phyloP scores from a whole-genome alignment of 768 basidiomycete genomes.

The Hygrocybe punicea region DNA sequence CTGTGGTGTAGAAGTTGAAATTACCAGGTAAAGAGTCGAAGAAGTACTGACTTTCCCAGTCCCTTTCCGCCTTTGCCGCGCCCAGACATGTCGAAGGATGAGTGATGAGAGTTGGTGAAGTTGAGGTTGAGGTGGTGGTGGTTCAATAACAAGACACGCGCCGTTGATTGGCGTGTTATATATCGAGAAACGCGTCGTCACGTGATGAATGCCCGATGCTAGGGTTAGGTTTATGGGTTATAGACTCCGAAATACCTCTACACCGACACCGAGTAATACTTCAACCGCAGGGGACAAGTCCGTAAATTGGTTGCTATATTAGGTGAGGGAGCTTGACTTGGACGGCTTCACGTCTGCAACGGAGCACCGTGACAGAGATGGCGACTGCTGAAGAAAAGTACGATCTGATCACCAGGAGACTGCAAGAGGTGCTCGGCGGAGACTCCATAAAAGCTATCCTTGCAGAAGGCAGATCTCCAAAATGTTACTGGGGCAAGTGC shows the following conservation, averaged over 20 bases:
- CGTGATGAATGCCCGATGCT: neutral
- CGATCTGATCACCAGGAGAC: slow-evolving; percentile 77
- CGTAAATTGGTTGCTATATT: too few relatives aligned
- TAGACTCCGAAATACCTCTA: too few relatives aligned
- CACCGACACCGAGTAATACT: too few relatives aligned
- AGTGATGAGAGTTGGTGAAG: slow-evolving; percentile 1
- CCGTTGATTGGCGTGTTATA: neutral
- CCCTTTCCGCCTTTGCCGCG: slow-evolving; percentile 74
- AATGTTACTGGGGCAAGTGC: slow-evolving; percentile 87
- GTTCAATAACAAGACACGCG: slow-evolving; percentile 12
- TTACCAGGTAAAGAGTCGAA: neutral
- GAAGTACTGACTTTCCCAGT: slow-evolving; percentile 44
- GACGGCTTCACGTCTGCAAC: neutral
- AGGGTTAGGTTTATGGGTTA: neutral
- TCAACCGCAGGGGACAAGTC: too few relatives aligned
- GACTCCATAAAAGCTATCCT: slow-evolving; percentile 81
- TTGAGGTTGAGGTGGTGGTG: slow-evolving; percentile 6
- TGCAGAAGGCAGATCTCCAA: slow-evolving; percentile 68
- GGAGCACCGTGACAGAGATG: too few relatives aligned
- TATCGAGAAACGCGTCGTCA: neutral
- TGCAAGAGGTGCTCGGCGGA: slow-evolving; percentile 85
- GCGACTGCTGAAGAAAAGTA: slow-evolving; percentile 51
- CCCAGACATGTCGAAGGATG: slow-evolving; percentile 54
- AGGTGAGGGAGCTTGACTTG: neutral
- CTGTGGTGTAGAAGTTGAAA: slow-evolving; percentile 29